Percentiles rank a stretch among this genome's conserved stretches.
Evolutionary conservation across 2,329 filamentous ascomycete species (phyloP).

Genomic region (Lecanoromycetidae sp.): DNA sequence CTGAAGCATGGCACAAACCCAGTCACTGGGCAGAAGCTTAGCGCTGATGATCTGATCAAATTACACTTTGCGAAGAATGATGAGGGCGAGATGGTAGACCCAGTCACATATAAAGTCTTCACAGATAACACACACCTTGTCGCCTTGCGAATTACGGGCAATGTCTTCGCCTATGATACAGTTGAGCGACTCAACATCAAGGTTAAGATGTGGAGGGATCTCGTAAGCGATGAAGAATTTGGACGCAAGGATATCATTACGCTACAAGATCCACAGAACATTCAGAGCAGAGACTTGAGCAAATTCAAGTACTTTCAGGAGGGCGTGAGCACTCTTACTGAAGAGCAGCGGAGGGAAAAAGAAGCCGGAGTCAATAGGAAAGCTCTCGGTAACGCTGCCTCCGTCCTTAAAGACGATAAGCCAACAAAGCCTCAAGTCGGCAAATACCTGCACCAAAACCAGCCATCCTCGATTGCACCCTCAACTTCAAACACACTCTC

Average conservation of each 20-base stretch:
- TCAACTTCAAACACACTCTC: background rate
- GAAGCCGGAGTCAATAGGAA: slow-evolving; percentile 62
- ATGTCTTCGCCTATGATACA: slow-evolving; percentile 94
- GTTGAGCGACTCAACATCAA: slow-evolving; percentile 93
- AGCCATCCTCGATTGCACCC: background rate
- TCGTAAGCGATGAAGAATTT: slow-evolving; percentile 80
- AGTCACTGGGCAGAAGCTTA: slow-evolving; percentile 66
- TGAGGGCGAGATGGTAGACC: slow-evolving; percentile 82
- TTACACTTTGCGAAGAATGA: slow-evolving; percentile 88
- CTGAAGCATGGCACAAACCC: slow-evolving; percentile 90
- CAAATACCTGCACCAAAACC: slow-evolving; percentile 16
- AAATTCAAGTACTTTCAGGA: slow-evolving; percentile 84
- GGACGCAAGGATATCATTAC: slow-evolving; percentile 87
- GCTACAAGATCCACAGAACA: slow-evolving; percentile 87
- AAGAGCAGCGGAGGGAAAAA: slow-evolving; percentile 57
- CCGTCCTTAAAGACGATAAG: slow-evolving; percentile 63
- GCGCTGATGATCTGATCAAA: slow-evolving; percentile 73
- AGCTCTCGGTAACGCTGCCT: slow-evolving; percentile 65
- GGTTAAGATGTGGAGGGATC: slow-evolving; percentile 85
- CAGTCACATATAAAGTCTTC: slow-evolving; percentile 93
- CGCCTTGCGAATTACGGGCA: slow-evolving; percentile 72
- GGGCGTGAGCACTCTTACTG: slow-evolving; percentile 56
- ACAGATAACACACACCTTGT: slow-evolving; percentile 98
- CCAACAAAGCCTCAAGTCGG: slow-evolving; percentile 20
- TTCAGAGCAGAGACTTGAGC: slow-evolving; percentile 68